phyloP scores from a whole-genome alignment of 345 rosid species.

The Raphanus sativus region DNA sequence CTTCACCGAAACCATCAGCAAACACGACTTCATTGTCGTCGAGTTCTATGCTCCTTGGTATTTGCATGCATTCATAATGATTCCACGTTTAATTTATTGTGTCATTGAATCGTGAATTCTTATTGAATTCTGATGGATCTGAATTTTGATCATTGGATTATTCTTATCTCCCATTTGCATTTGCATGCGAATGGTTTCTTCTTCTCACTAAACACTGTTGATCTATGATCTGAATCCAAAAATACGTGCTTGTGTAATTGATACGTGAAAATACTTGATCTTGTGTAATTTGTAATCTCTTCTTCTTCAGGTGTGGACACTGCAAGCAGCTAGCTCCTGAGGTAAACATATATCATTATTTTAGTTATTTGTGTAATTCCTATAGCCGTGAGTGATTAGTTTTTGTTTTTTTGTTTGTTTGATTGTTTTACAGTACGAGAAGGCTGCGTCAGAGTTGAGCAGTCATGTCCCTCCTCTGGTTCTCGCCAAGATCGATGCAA shows the following conservation, averaged over 20 bases:
- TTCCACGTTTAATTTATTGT: background rate
- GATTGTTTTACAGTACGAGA: constrained; percentile 63
- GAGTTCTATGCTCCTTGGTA: constrained; percentile 98
- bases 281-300: background rate
- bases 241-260: background rate
- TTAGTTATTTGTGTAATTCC: background rate
- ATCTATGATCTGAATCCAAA: constrained; percentile 6
- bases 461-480: constrained; percentile 62
- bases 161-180: background rate
- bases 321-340: constrained; percentile 96
- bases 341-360: constrained; percentile 43
- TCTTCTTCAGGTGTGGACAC: constrained; percentile 86
- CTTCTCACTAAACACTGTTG: background rate
- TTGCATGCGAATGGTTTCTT: constrained; percentile 22
- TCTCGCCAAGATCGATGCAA: constrained; percentile 92
- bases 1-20: constrained; percentile 73
- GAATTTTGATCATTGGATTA: constrained; percentile 7
- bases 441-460: constrained; percentile 80
- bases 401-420: background rate
- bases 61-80: background rate
- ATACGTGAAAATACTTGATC: constrained; percentile 7
- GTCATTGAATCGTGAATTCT: constrained; percentile 19
- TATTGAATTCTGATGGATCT: constrained; percentile 21
- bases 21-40: constrained; percentile 84
- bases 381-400: background rate